phyloP scores from a whole-genome alignment of 73 alveolate genomes.

The Stentor roeselii region DNA sequence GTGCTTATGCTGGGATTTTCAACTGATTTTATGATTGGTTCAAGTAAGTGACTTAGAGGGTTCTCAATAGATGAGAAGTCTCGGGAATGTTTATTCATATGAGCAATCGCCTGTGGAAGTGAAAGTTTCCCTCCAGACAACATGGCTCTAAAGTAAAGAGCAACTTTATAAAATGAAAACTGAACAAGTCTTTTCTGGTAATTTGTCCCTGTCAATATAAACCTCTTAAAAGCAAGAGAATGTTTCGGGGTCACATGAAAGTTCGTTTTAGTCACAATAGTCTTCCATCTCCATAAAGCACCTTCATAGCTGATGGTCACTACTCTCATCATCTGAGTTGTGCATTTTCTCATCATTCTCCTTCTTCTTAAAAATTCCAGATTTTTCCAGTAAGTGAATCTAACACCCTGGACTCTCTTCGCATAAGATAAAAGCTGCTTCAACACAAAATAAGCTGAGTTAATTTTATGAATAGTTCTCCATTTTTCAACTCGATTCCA shows the following conservation, averaged over 20 bases:
- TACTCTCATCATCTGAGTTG: background rate
- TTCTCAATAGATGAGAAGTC: background rate
- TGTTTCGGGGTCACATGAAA: slow-evolving; percentile 8
- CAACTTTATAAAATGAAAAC: background rate
- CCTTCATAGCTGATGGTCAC: background rate
- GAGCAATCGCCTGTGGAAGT: background rate
- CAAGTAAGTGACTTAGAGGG: background rate
- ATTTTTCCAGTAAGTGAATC: background rate
- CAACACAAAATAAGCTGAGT: background rate
- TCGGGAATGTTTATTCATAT: background rate
- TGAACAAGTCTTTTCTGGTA: slow-evolving; percentile 3
- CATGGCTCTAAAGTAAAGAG: background rate
- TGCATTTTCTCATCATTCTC: background rate
- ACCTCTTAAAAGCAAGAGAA: background rate
- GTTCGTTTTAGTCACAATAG: background rate
- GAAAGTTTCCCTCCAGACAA: background rate
- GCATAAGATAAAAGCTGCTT: background rate
- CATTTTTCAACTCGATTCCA: background rate
- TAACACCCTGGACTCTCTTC: background rate
- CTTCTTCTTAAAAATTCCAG: background rate
- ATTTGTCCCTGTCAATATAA: background rate
- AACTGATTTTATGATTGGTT: background rate
- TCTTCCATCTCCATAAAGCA: slow-evolving; percentile 21
- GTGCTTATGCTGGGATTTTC: slow-evolving; percentile 3
- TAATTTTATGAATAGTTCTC: background rate